Conservation (phyloP, 2,329 filamentous ascomycete genomes). For the Trichophaea hybrida region DNA sequence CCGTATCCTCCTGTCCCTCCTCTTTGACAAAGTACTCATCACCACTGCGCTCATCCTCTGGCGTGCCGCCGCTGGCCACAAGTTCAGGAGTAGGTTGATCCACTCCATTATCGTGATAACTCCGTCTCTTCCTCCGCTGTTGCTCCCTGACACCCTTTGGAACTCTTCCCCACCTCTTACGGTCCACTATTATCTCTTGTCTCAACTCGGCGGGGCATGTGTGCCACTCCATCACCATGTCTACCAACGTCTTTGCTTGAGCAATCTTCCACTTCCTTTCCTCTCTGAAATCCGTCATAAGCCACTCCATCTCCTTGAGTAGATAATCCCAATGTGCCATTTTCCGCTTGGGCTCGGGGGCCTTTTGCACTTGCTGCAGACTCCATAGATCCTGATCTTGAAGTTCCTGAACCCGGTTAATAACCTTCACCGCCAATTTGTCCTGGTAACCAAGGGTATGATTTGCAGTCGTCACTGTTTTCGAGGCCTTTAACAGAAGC, state of each 20-base stretch:
- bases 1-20: constrained; percentile 28
- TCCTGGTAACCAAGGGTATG: constrained; percentile 72
- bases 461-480: constrained; percentile 76
- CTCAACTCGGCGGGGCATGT: constrained; percentile 49
- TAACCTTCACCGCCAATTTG: constrained; percentile 70
- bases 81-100: constrained; percentile 51
- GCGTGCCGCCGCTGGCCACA: constrained; percentile 46
- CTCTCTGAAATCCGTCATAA: constrained; percentile 89
- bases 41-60: constrained; percentile 34
- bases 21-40: constrained; percentile 31
- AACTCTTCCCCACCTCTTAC: constrained; percentile 12
- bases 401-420: constrained; percentile 75
- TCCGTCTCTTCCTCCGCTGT: constrained; percentile 30
- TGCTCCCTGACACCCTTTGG: constrained; percentile 25
- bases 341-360: constrained; percentile 62
- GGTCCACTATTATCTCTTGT: constrained; percentile 29
- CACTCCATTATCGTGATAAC: constrained; percentile 27
- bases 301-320: constrained; percentile 89
- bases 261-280: constrained; percentile 88
- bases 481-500: constrained; percentile 68
- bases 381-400: constrained; percentile 91
- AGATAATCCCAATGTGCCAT: constrained; percentile 74
- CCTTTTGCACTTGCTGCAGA: constrained; percentile 72
- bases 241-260: constrained; percentile 62
- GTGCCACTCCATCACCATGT: constrained; percentile 73